Base-by-base conservation (phyloP, 257 asterid genomes). In the Cinchona pubescens region DNA sequence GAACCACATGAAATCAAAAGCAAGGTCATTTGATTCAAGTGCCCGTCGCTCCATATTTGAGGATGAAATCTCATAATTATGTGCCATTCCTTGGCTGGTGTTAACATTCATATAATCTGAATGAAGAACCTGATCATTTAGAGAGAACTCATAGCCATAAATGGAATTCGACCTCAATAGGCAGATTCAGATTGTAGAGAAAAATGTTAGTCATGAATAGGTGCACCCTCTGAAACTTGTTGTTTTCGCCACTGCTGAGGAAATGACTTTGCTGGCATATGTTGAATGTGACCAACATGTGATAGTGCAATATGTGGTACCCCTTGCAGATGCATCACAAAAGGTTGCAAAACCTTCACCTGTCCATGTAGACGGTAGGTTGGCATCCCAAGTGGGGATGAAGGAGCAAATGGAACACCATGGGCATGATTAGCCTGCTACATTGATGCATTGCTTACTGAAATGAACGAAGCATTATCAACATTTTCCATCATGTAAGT, bases 391-490 rank as follows among this genome's bases (percentile, higher is more conserved):
- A 87, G 85, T 48, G 91, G 74, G 78, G 94, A 83, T 63, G 96
- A 79, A 65, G 94, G 96, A 78, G 92, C 85, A 86, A 84, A 80
- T 35, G 90, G 88, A 79, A 89, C 86, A 76, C 90, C 93, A 55
- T 90, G 93, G 77, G 86, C 85, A 80, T 89, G 92, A 62, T 91
- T 92, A 23, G 84, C 98, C 95, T 86, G 97, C 25, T 86, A 96
- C 25, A 85, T 72, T 73, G 92, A 84, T n/a, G n/a, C n/a, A n/a
- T n/a, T n/a, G 75, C 82, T 90, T 60, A 75, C 84, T 68, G 92
- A 83, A 76, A 78, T 82, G 64, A 84, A 67, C 23, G 85, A 68
- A 67, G 78, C 79, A 70, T 42, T 83, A 71, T 87, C 92, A 68
- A 83, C 81, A 82, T 80, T 87, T 19, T 86, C n/a, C 93, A 79